A percentile compares a stretch with the other conserved stretches of the same genome.
These are phyloP conservation scores for Penicillium occitanis DNA, from an alignment of 2,329 filamentous ascomycete genomes.

Conservation along the genomic window DNA sequence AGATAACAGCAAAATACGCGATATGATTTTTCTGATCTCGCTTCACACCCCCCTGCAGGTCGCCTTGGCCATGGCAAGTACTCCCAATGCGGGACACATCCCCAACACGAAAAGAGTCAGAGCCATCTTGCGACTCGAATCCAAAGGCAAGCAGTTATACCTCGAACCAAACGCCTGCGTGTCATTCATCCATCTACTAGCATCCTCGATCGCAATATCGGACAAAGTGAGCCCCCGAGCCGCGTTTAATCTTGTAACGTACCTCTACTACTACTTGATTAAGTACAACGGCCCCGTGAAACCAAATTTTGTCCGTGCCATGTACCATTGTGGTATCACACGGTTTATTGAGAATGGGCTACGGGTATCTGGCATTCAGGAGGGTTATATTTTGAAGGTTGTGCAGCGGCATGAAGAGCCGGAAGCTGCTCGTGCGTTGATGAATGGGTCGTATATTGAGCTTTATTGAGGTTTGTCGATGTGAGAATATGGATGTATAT, in stretches of 20 bases:
- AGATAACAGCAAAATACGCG: conserved; percentile 30
- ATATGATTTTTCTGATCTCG: conserved; percentile 37
- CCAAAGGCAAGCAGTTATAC: conserved; percentile 17
- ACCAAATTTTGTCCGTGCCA: conserved; percentile 47
- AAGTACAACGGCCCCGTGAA: conserved; percentile 45
- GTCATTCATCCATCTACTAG: conserved; percentile 48
- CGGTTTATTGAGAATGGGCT: conserved; percentile 42
- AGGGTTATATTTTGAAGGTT: conserved; percentile 48
- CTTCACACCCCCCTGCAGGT: conserved; percentile 41
- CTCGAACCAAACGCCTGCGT: conserved; percentile 40
- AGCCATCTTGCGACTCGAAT: conserved; percentile 13
- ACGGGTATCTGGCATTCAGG: conserved; percentile 35
- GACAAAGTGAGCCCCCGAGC: conserved; percentile 38
- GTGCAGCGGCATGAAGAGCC: conserved; percentile 46
- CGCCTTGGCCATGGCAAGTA: conserved; percentile 36
- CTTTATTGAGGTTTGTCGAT: background rate
- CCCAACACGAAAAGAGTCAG: conserved; percentile 15
- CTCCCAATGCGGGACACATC: conserved; percentile 19
- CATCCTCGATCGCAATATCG: conserved; percentile 44
- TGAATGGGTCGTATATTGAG: conserved; percentile 22
- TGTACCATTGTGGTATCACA: conserved; percentile 53
- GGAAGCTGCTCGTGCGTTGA: conserved; percentile 38
- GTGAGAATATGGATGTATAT: background rate
- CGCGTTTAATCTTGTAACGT: conserved; percentile 49
- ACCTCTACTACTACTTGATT: conserved; percentile 49